Evolutionary conservation across 495 filamentous ascomycete species (phyloP), one percentile per base, ranked within the genome.

Genomic region (Aspergillus panamensis): DNA sequence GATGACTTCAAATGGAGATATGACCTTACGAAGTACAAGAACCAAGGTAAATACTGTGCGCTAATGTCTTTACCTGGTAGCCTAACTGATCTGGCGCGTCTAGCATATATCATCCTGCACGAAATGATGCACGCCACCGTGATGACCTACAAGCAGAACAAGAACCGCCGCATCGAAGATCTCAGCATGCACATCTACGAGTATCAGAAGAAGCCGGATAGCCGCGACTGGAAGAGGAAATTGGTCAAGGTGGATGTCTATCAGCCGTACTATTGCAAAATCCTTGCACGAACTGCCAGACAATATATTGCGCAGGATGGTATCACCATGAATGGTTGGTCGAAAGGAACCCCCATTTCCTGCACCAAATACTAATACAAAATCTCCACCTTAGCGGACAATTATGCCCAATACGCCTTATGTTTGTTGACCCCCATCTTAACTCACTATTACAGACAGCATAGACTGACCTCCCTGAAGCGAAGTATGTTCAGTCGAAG

Each of bases 1-100:
- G 40, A 44, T 13, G 40, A 44, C 16, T 44, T 44, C 16, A 44
- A 44, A 44, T 44, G 40, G 40, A 44, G 40, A 44, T 44, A 44
- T 44, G 16, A 44, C 40, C 40, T 44, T 9, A 17, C 3, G 2
- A 44, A 44, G 8, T 44, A 44, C 40, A 44, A 44, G 13, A 44
- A 44, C 40, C 40, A 44, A 44, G 40, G 40, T 44, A 17, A 5
- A 13, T 3, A n/a, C 40, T 6, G 4, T 13, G 10, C 16, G 16
- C 40, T n/a, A 17, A 44, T 44, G 17, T 44, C 40, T 17, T 17
- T 44, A 8, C 40, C 40, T 44, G 40, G 40, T 44, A 17, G 13
- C 40, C 40, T 5, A 44, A 44, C 40, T 44, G 8, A 44, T 19
- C 40, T 13, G 17, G 16, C 16, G 40, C 16, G 40, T 25, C 25